Evolutionary conservation across 208 protist species (phyloP).

Genomic region (Novymonas esmeraldas): DNA sequence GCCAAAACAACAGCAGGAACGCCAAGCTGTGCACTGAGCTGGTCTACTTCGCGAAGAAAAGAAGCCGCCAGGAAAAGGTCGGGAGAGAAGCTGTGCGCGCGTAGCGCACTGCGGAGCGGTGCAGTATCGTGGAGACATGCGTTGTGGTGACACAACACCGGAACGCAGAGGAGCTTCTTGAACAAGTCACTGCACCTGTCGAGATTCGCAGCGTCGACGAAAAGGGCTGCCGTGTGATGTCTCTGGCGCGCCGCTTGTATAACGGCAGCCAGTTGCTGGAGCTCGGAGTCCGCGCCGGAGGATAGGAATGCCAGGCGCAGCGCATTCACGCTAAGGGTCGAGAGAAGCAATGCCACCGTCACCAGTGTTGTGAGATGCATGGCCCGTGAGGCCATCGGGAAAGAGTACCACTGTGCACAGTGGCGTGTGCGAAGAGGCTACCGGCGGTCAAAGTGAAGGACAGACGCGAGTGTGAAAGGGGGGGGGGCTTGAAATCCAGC

Average conservation of each 20-base stretch:
- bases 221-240: constrained; percentile 5
- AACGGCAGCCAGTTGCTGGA: background rate
- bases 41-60: background rate
- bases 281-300: background rate
- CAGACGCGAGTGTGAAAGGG: no score
- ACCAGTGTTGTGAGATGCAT: background rate
- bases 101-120: background rate
- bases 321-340: background rate
- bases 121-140: background rate
- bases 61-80: constrained; percentile 9
- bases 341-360: background rate
- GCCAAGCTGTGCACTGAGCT: background rate
- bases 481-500: no score
- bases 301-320: constrained; percentile 16
- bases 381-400: background rate
- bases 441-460: no score
- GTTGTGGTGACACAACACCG: background rate
- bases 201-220: background rate
- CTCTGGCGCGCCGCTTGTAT: constrained; percentile 5
- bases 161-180: background rate
- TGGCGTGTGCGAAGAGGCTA: no score
- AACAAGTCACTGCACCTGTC: constrained; percentile 4
- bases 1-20: constrained; percentile 15
- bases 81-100: background rate
- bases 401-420: background rate